Evolutionary conservation across 306 rosid species (phyloP), one percentile per base, ranked within the genome.

Genomic region (Medicago arabica): DNA sequence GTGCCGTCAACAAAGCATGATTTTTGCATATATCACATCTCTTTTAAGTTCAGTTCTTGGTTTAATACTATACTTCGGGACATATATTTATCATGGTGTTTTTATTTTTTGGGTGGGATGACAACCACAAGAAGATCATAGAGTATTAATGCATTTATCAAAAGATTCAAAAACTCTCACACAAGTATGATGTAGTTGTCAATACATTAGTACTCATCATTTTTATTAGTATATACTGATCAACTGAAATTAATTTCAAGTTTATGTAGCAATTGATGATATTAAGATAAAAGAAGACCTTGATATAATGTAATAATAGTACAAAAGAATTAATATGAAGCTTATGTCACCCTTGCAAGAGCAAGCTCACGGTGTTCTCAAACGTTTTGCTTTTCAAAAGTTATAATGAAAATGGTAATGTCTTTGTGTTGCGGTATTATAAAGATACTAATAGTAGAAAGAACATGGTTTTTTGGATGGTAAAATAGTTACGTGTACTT

Each of bases 141-240:
- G 46, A 67, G 28, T 40, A 76, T 23, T 8, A 76, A 67, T 25
- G 49, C 75, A 14, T 76, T 67, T 15, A 7, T 54, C 25, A 76
- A 67, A n/a, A n/a, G 60, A 57, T 67, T 76, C 11, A 44, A 67
- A 21, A 55, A 28, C 25, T 55, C 47, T 58, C 47, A 57, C 5
- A 67, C 67, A 40, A 67, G 51, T 46, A 12, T 13, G 51, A 5
- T 46, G 6, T 46, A 46, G 8, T 41, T 41, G 1, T 4, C 2
- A 41, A 41, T 41, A 9, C 9, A 41, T 41, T 41, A 41, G 31
- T 28, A 28, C 31, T 28, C 31, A 28, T 28, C 31, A 28, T 28
- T 28, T 28, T 28, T 28, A 28, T 3, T 28, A 0, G 31, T 28
- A 3, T 28, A 0, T 28, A 28, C 31, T 3, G 4, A 3, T 28